These are phyloP conservation scores for Scedosporium dehoogii DNA, from an alignment of 2,329 filamentous ascomycete genomes.

Conservation along the genomic window DNA sequence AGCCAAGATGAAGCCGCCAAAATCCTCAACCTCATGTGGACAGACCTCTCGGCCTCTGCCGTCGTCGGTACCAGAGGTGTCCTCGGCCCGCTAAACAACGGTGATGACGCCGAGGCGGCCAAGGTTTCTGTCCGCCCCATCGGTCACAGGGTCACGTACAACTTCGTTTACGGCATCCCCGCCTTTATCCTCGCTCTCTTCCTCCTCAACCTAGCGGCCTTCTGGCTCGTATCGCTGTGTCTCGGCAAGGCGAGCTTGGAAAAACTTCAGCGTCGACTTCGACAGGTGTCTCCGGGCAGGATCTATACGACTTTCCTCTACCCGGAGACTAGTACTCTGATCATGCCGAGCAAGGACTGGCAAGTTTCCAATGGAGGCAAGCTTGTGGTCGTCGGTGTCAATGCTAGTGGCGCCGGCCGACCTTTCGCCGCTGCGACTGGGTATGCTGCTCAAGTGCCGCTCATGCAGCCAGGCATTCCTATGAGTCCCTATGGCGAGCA, in stretches of 20 bases:
- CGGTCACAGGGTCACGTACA: constrained; percentile 13
- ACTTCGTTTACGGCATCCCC: constrained; percentile 13
- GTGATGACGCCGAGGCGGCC: constrained; percentile 9
- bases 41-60: constrained; percentile 23
- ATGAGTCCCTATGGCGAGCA: background rate
- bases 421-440: background rate
- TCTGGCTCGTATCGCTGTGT: constrained; percentile 7
- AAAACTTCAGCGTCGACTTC: constrained; percentile 10
- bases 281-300: constrained; percentile 12
- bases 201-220: constrained; percentile 8
- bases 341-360: constrained; percentile 2
- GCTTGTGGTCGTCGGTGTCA: background rate
- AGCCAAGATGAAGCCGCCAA: constrained; percentile 16
- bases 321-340: background rate
- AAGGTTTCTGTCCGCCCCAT: constrained; percentile 9
- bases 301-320: constrained; percentile 8
- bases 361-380: background rate
- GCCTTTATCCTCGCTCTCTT: constrained; percentile 10
- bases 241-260: constrained; percentile 9
- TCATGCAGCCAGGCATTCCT: background rate
- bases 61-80: constrained; percentile 14
- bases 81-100: constrained; percentile 11
- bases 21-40: constrained; percentile 34
- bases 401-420: background rate
- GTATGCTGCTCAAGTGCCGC: background rate